phyloP scores from a whole-genome alignment of 2,329 filamentous ascomycete genomes.

The Stachybotrys echinatus region DNA sequence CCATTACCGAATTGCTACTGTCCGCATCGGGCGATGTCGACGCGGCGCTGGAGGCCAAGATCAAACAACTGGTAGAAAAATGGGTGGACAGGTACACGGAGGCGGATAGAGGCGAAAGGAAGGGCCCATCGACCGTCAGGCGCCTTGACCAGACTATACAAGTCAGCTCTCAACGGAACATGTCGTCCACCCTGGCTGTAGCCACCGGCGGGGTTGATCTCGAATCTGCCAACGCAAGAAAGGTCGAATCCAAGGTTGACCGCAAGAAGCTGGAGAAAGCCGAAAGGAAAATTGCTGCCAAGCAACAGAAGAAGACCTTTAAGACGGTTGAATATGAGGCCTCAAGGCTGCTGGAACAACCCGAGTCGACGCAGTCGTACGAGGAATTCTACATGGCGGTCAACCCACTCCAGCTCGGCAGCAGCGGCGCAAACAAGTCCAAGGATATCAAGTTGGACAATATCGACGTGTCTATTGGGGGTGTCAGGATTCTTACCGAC shows the following conservation, averaged over 20 bases:
- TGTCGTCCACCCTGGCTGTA: slow-evolving; percentile 91
- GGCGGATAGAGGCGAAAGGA: slow-evolving; percentile 65
- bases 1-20: slow-evolving; percentile 81
- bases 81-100: slow-evolving; percentile 80
- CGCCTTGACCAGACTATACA: slow-evolving; percentile 92
- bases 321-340: slow-evolving; percentile 98
- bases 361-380: slow-evolving; percentile 82
- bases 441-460: slow-evolving; percentile 99
- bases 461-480: slow-evolving; percentile 89
- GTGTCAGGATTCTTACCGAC: slow-evolving; percentile 82
- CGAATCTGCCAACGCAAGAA: slow-evolving; percentile 85
- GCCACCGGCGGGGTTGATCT: slow-evolving; percentile 81
- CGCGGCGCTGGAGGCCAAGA: slow-evolving; percentile 65
- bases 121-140: slow-evolving; percentile 70
- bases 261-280: slow-evolving; percentile 99
- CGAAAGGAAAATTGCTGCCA: slow-evolving; percentile 93
- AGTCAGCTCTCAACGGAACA: slow-evolving; percentile 88
- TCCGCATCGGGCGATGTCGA: slow-evolving; percentile 87
- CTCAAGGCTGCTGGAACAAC: slow-evolving; percentile 78
- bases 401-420: slow-evolving; percentile 87
- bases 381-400: slow-evolving; percentile 99
- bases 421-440: slow-evolving; percentile 72
- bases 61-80: slow-evolving; percentile 80
- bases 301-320: slow-evolving; percentile 97
- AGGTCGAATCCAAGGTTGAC: slow-evolving; percentile 96